These are phyloP conservation scores for Rubia peregrina DNA, from an alignment of 305 asterid species.

Conservation along the genomic window DNA sequence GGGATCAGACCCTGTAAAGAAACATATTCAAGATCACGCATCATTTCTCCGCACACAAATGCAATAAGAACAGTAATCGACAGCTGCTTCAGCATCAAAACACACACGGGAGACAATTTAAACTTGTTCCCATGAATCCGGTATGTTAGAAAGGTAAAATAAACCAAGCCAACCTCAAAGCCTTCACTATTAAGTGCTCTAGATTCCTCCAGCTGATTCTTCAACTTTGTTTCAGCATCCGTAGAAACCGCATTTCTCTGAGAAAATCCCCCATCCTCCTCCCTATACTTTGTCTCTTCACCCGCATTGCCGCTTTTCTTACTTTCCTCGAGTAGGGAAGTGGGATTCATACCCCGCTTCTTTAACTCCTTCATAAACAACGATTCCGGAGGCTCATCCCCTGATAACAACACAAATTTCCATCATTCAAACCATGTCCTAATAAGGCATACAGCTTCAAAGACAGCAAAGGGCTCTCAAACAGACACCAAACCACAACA, in stretches of 20 bases:
- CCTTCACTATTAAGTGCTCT: too few relatives aligned
- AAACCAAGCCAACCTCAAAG: too few relatives aligned
- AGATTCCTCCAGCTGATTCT: slow-evolving; percentile 70
- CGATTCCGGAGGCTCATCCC: slow-evolving; percentile 94
- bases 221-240: slow-evolving; percentile 43
- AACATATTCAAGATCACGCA: slow-evolving; percentile 1
- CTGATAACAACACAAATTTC: slow-evolving; percentile 30
- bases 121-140: background rate
- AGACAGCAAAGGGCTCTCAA: background rate
- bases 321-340: too few relatives aligned
- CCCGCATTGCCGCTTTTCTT: too few relatives aligned
- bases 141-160: background rate
- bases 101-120: background rate
- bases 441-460: background rate
- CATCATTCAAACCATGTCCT: slow-evolving; percentile 2
- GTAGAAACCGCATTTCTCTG: slow-evolving; percentile 50
- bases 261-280: slow-evolving; percentile 75
- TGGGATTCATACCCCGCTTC: too few relatives aligned
- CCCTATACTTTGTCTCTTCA: slow-evolving; percentile 53
- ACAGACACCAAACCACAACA: background rate
- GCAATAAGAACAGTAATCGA: background rate
- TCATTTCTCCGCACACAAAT: slow-evolving; percentile 9
- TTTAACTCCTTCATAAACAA: slow-evolving; percentile 86
- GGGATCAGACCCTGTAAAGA: slow-evolving; percentile 67
- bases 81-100: background rate